These are phyloP conservation scores for Russula griseocarnosa DNA, from an alignment of 768 basidiomycete species.

Conservation along the genomic window DNA sequence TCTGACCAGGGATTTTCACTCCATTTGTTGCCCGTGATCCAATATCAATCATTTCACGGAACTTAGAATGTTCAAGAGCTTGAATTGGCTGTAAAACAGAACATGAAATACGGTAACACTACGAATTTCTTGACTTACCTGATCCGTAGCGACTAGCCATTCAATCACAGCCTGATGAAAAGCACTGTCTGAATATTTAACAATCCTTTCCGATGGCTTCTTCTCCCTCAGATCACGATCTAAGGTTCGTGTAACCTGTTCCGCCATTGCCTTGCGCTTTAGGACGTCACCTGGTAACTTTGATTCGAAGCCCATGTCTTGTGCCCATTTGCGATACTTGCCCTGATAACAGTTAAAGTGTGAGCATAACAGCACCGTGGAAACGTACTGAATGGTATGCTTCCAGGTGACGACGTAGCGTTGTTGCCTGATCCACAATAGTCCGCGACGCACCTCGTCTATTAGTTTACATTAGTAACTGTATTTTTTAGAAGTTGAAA, in stretches of 20 bases:
- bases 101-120: no score
- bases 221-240: not conserved
- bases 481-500: no score
- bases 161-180: not conserved
- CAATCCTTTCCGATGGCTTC: not conserved
- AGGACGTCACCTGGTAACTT: not conserved
- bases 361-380: no score
- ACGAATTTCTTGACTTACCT: not conserved
- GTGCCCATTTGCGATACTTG: not conserved
- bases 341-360: not conserved
- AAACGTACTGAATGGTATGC: not conserved
- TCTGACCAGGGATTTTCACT: slow-evolving; percentile 37
- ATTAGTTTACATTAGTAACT: not conserved
- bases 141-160: not conserved
- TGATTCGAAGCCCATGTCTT: not conserved
- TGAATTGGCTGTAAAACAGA: not conserved
- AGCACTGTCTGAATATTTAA: not conserved
- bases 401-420: not conserved
- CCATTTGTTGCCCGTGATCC: slow-evolving; percentile 34
- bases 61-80: not conserved
- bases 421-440: not conserved
- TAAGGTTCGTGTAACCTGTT: not conserved
- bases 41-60: not conserved
- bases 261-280: not conserved
- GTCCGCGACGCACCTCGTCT: no score